A percentile compares a stretch with the other conserved stretches of the same genome.
phyloP scores from a whole-genome alignment of 495 filamentous ascomycete species.

The Podospora tetraspora region DNA sequence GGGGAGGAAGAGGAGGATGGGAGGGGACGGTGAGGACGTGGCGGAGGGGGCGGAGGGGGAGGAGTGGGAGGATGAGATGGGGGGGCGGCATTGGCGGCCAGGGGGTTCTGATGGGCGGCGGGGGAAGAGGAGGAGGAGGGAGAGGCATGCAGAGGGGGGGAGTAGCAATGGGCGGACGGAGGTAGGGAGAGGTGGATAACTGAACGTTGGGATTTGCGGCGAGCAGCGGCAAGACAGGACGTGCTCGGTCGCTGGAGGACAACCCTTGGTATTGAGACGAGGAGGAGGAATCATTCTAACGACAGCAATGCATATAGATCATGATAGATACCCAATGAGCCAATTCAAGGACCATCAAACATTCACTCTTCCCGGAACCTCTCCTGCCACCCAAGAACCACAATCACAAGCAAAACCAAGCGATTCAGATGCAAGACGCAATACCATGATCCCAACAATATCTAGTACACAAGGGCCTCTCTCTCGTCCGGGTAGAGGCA shows the following conservation, averaged over 20 bases:
- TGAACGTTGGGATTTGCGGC: not conserved
- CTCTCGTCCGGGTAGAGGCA: not conserved
- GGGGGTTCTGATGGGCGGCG: not conserved
- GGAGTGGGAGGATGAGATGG: slow-evolving; percentile 1
- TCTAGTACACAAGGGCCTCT: slow-evolving; percentile 13
- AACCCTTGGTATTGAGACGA: not conserved
- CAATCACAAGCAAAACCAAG: not conserved
- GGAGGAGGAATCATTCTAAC: not conserved
- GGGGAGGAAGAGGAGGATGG: not conserved
- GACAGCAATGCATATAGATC: not conserved
- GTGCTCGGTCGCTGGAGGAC: not conserved
- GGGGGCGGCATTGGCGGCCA: slow-evolving; percentile 18
- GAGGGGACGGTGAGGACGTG: not conserved
- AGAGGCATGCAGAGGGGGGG: not conserved
- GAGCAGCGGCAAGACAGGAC: not conserved
- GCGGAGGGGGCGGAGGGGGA: not conserved
- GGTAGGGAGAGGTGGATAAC: not conserved
- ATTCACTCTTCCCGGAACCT: not conserved
- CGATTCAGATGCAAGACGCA: not conserved
- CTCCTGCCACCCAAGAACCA: no score
- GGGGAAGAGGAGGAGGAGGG: not conserved
- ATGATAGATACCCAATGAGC: not conserved
- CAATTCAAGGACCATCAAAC: not conserved
- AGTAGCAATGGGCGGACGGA: not conserved
- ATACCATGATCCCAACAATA: slow-evolving; percentile 12